Conservation (phyloP, 371 early-diverging fungal genomes). For the Mucor velutinosus region DNA sequence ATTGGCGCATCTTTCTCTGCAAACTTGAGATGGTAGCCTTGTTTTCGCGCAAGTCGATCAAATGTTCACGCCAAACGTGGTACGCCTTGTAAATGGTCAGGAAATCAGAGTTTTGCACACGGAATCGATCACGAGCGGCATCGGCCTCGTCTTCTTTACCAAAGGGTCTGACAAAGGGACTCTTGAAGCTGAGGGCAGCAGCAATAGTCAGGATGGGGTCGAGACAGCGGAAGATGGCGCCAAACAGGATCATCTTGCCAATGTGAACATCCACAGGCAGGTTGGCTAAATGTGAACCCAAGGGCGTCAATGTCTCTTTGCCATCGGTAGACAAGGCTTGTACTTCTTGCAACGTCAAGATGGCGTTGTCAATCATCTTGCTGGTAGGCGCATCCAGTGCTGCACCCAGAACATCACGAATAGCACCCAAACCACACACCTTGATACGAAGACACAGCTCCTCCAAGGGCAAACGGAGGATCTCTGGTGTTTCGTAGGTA, state of each 20-base stretch:
- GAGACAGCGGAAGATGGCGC: conserved; percentile 79
- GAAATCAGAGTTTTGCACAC: conserved; percentile 71
- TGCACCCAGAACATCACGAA: conserved; percentile 63
- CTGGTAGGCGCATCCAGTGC: conserved; percentile 78
- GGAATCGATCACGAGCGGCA: conserved; percentile 52
- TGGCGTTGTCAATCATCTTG: conserved; percentile 70
- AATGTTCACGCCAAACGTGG: conserved; percentile 61
- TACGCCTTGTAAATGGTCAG: conserved; percentile 79
- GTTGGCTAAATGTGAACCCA: conserved; percentile 86
- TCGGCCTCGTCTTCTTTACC: conserved; percentile 67
- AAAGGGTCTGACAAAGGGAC: conserved; percentile 77
- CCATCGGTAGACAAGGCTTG: conserved; percentile 47
- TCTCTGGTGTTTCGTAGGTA: conserved; percentile 77
- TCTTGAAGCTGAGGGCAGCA: conserved; percentile 71
- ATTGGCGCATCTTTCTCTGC: conserved; percentile 45
- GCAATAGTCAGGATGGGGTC: conserved; percentile 85
- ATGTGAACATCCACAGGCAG: conserved; percentile 88
- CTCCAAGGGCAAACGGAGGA: conserved; percentile 79
- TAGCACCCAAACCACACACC: conserved; percentile 58
- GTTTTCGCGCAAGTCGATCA: conserved; percentile 26
- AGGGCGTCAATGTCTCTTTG: conserved; percentile 74
- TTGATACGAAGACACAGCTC: conserved; percentile 83
- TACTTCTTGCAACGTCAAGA: conserved; percentile 63
- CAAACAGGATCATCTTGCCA: conserved; percentile 88
- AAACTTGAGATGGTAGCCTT: conserved; percentile 20